phyloP scores from a whole-genome alignment of 257 asterid species.

The Jasminum sambac region DNA sequence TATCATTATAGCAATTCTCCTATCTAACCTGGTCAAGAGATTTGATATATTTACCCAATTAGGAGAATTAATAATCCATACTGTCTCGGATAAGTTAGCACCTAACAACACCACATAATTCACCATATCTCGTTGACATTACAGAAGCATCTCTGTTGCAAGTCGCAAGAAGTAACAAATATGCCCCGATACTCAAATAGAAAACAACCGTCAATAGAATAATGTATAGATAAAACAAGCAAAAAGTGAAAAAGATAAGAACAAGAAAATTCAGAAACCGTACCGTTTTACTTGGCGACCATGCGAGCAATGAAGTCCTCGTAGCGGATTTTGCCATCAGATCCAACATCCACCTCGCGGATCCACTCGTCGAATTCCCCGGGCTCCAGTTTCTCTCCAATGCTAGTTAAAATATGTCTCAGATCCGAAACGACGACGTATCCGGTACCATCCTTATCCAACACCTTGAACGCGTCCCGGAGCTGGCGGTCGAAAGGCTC shows the following conservation, averaged over 20 bases:
- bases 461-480: slow-evolving; percentile 93
- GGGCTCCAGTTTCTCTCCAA: slow-evolving; percentile 89
- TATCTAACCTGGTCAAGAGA: neutral
- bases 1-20: neutral
- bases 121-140: slow-evolving; percentile 3
- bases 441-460: slow-evolving; percentile 81
- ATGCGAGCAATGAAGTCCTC: slow-evolving; percentile 92
- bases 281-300: slow-evolving; percentile 74
- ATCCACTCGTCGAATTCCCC: slow-evolving; percentile 97
- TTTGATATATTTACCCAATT: neutral
- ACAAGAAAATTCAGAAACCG: neutral
- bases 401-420: slow-evolving; percentile 82
- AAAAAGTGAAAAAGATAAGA: neutral
- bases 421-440: slow-evolving; percentile 84
- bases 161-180: slow-evolving; percentile 1
- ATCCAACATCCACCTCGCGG: slow-evolving; percentile 96
- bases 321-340: slow-evolving; percentile 90
- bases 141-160: slow-evolving; percentile 9
- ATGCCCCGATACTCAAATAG: neutral
- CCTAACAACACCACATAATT: neutral
- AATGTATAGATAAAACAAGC: neutral
- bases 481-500: slow-evolving; percentile 97
- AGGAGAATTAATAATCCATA: neutral
- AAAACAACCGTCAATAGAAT: slow-evolving; percentile 11
- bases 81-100: slow-evolving; percentile 3